phyloP scores from a whole-genome alignment of 2,329 filamentous ascomycete genomes.

The Curvularia spicifera region DNA sequence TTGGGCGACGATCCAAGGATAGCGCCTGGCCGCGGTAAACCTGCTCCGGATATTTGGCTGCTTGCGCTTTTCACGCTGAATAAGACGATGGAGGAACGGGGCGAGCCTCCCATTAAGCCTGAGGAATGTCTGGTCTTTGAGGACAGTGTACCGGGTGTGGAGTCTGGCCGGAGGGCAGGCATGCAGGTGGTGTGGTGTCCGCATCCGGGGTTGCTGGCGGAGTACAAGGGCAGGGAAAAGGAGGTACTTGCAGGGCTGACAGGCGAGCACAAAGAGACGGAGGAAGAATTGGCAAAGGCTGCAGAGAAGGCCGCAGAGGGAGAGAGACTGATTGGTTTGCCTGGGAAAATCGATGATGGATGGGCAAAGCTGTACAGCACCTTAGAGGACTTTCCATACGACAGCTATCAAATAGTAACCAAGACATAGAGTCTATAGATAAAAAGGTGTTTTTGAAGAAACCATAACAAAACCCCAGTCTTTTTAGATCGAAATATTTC shows the following conservation, averaged over 20 bases:
- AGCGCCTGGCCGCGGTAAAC: conserved; percentile 82
- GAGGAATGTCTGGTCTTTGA: conserved; percentile 96
- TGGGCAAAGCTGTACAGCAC: conserved; percentile 61
- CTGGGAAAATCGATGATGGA: conserved; percentile 66
- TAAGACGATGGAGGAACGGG: conserved; percentile 66
- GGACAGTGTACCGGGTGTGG: conserved; percentile 91
- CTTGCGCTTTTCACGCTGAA: conserved; percentile 88
- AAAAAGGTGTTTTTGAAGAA: background rate
- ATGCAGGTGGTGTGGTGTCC: conserved; percentile 96
- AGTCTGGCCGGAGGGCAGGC: conserved; percentile 85
- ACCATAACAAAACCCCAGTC: background rate
- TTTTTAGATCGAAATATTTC: no score
- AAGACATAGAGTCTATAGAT: background rate
- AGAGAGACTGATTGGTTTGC: conserved; percentile 53
- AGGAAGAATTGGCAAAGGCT: conserved; percentile 44
- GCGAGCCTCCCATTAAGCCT: conserved; percentile 69
- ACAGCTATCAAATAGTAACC: conserved; percentile 61
- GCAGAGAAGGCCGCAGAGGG: conserved; percentile 49
- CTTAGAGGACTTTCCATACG: conserved; percentile 66
- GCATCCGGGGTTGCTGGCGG: conserved; percentile 76
- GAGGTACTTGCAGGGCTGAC: conserved; percentile 84
- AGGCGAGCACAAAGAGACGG: conserved; percentile 69
- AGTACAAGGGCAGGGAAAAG: conserved; percentile 77
- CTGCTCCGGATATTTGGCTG: conserved; percentile 91
- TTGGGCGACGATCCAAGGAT: conserved; percentile 87